Evolutionary conservation across 2,329 filamentous ascomycete species (phyloP).

Genomic region (Fusarium coicis): DNA sequence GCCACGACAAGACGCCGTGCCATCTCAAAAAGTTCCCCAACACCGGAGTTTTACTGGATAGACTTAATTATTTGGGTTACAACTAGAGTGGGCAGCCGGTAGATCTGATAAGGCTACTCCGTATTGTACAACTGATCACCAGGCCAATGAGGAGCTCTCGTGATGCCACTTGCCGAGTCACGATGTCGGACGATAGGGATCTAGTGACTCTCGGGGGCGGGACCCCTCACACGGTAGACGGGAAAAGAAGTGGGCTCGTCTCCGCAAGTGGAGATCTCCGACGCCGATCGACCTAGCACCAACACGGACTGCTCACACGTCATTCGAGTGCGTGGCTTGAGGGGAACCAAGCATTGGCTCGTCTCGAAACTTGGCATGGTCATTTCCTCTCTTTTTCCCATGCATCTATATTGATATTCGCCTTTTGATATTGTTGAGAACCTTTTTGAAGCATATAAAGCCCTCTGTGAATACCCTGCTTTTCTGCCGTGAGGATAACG

Average conservation of each 20-base stretch:
- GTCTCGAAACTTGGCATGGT: slow-evolving; percentile 19
- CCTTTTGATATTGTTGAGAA: neutral
- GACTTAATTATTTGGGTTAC: slow-evolving; percentile 1
- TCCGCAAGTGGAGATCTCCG: neutral
- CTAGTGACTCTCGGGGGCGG: slow-evolving; percentile 6
- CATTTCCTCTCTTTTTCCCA: neutral
- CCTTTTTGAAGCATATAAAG: slow-evolving; percentile 3
- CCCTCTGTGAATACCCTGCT: neutral
- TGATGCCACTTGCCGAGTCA: slow-evolving; percentile 11
- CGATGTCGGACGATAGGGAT: slow-evolving; percentile 20
- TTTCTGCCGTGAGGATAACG: neutral
- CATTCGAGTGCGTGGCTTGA: slow-evolving; percentile 33
- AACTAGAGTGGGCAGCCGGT: slow-evolving; percentile 11
- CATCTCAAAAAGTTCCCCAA: neutral
- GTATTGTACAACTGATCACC: neutral
- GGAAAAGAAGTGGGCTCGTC: neutral
- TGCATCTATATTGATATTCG: neutral
- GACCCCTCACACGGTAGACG: too few species aligned
- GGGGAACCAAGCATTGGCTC: slow-evolving; percentile 24
- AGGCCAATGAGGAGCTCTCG: neutral
- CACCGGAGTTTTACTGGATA: slow-evolving; percentile 1
- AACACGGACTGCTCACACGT: slow-evolving; percentile 17
- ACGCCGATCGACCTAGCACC: slow-evolving; percentile 13
- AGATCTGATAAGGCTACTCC: slow-evolving; percentile 35
- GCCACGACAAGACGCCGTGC: neutral